phyloP scores from a whole-genome alignment of 2,329 filamentous ascomycete species.

The Trichoderma arundinaceum region DNA sequence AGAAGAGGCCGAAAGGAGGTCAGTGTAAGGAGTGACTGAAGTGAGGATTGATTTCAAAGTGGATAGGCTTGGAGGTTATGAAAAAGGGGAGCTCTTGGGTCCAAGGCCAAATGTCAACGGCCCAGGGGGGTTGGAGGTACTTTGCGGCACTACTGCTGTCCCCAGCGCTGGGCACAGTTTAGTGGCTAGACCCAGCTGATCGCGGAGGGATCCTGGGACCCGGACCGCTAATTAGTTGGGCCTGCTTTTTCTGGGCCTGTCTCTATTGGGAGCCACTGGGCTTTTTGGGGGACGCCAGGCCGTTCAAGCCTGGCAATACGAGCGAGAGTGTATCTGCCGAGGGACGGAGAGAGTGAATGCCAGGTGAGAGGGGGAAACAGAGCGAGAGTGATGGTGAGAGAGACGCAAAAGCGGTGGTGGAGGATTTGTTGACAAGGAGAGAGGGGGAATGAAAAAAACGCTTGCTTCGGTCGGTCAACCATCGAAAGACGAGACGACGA shows the following conservation, averaged over 20 bases:
- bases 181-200: slow-evolving; percentile 45
- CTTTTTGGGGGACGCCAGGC: not conserved
- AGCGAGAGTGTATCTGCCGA: not conserved
- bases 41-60: slow-evolving; percentile 47
- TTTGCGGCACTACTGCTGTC: slow-evolving; percentile 9
- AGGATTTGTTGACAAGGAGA: too few relatives aligned
- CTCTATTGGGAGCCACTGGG: slow-evolving; percentile 16
- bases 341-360: not conserved
- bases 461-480: too few relatives aligned
- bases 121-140: slow-evolving; percentile 28
- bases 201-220: slow-evolving; percentile 37
- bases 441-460: too few relatives aligned
- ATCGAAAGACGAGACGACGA: too few relatives aligned
- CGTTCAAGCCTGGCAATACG: slow-evolving; percentile 21
- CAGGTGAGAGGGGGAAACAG: not conserved
- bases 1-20: slow-evolving; percentile 31
- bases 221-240: slow-evolving; percentile 31
- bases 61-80: slow-evolving; percentile 47
- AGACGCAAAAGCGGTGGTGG: too few relatives aligned
- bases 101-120: slow-evolving; percentile 28
- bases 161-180: slow-evolving; percentile 1
- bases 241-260: slow-evolving; percentile 9
- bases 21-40: slow-evolving; percentile 47
- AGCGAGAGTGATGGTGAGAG: not conserved
- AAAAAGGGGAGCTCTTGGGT: slow-evolving; percentile 48